These are phyloP conservation scores for Citrus unshiu DNA, from an alignment of 345 rosid species.

Conservation along the genomic window DNA sequence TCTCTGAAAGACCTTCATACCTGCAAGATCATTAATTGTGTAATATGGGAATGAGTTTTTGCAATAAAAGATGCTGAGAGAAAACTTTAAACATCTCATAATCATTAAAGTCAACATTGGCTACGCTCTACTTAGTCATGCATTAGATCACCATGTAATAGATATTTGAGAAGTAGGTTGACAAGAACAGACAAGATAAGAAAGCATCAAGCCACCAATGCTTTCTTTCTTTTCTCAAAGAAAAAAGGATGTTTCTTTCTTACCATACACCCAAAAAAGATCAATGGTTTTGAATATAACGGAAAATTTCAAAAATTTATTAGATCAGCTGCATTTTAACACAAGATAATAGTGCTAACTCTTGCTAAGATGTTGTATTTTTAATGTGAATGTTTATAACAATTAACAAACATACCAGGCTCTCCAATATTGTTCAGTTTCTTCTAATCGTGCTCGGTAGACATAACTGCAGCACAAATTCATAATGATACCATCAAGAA, in stretches of 20 bases:
- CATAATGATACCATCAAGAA: conserved; percentile 12
- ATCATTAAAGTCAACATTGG: background rate
- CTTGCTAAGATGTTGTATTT: background rate
- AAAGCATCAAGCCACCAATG: background rate
- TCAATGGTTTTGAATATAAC: background rate
- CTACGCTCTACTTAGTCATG: background rate
- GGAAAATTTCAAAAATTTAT: background rate
- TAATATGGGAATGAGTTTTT: conserved; percentile 1
- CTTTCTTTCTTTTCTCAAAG: background rate
- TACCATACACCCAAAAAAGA: background rate
- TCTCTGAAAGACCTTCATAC: conserved; percentile 96
- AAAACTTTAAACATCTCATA: background rate
- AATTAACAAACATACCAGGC: conserved; percentile 59
- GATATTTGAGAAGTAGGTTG: background rate
- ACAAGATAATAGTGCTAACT: background rate
- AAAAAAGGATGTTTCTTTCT: background rate
- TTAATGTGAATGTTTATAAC: background rate
- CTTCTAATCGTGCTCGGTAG: conserved; percentile 62
- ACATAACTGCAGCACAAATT: conserved; percentile 56
- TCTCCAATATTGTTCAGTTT: conserved; percentile 96
- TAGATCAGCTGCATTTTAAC: background rate
- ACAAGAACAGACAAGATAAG: background rate
- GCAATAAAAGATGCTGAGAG: background rate
- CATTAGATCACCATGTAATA: background rate
- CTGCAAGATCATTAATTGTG: conserved; percentile 39